Evolutionary conservation across 2,329 filamentous ascomycete genomes (phyloP), one percentile per base, ranked within the genome.

Genomic region (Cordyceps fumosorosea): DNA sequence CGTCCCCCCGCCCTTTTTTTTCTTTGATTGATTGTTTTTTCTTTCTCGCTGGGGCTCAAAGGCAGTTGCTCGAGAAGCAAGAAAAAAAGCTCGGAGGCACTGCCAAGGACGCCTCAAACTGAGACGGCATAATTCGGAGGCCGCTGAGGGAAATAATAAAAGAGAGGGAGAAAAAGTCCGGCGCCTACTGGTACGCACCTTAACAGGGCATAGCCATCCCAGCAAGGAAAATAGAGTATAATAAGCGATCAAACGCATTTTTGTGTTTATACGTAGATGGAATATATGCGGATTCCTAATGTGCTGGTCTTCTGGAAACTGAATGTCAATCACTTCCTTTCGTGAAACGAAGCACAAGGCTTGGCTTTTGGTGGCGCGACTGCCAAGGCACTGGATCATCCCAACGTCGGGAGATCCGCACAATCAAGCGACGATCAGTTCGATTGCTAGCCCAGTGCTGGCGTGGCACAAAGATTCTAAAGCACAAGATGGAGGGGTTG

Each of bases 351-450:
- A 60, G 56, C 56, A 44, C 47, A 45, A 60, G 37, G 42, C 56
- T 60, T 60, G 56, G 56, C 56, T 60, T 60, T 60, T 52, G 48
- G 56, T 60, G 56, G 56, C 56, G 56, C 32, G 45, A 7, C 20
- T 26, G 56, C 56, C 56, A 60, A 60, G 56, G 56, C 56, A 22
- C 48, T 60, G 50, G 56, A 51, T 53, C 56, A 52, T 60, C 47
- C 48, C 56, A 60, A 60, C 34, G 48, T 52, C 56, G 56, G 56
- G 56, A 60, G 56, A 60, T 60, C 56, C 56, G 56, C 56, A 60
- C 44, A n/a, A 45, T n/a, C 34, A 53, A 45, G 48, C 48, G 56
- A 60, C 56, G 48, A 60, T 60, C 40, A 24, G n/a, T 57, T 44
- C 16, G 55, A 12, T 48, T 57, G 29, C 29, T 34, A 16, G 53